Base-by-base conservation (phyloP, 768 basidiomycete species). In the Boletus rex-veris region DNA sequence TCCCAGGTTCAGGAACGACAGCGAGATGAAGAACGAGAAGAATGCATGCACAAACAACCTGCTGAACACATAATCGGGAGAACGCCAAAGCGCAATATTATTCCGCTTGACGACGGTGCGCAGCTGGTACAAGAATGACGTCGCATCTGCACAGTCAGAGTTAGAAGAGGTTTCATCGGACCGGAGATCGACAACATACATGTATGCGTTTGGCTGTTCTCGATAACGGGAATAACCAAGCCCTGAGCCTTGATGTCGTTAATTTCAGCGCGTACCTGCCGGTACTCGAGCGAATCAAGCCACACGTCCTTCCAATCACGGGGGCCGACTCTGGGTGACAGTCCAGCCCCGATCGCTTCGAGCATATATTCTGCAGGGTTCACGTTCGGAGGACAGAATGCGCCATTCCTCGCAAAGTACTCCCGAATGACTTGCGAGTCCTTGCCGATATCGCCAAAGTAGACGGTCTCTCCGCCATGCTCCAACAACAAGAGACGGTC, bases 221-320 rank as follows among this genome's bases (percentile, higher is more conserved):
- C 72, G 10, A 74, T 57, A 8, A 72, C 70, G 1, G 78, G 76
- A 37, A 66, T 65, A 9, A 78, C 69, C 26, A 83, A 70, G 1
- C 77, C 80, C 19, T 74, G 74, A 12, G 59, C 55, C 61, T 82
- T 82, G 63, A 84, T 79, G 4, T 58, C 59, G 8, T 66, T 60
- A 30, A 84, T 82, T 53, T 83, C 77, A 26, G 60, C 61, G 21
- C 67, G 71, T 30, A 77, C 75, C 24, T 58, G 60, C 42, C 68
- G 53, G 50, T 62, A 78, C 70, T 94, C 87, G 0, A 81, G 75
- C 5, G 87, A 91, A 36, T 87, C 82, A 16, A 81, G 70, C 93
- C 93, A 96, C 45, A 92, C 75, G 57, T 90, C 83, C 51, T 84
- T 84, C 93, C 93, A 96, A 63, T 96, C 92, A 31, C 83, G 81